These are phyloP conservation scores for Cenococcum geophilum DNA, from an alignment of 495 filamentous ascomycete species.

Conservation along the genomic window DNA sequence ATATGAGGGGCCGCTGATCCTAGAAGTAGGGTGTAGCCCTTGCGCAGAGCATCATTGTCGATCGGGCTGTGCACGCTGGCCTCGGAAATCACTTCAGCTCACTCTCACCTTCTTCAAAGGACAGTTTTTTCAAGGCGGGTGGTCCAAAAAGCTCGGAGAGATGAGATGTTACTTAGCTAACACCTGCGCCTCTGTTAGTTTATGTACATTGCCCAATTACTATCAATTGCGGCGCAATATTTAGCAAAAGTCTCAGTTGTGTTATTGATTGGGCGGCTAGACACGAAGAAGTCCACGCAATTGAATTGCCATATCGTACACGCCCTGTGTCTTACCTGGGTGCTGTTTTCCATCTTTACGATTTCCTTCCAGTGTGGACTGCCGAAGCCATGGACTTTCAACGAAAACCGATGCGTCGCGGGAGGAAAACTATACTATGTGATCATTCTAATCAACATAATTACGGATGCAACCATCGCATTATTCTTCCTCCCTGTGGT, in stretches of 20 bases:
- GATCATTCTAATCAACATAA: constrained; percentile 19
- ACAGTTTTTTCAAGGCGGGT: constrained; percentile 1
- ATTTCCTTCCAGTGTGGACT: constrained; percentile 22
- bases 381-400: constrained; percentile 16
- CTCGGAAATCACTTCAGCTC: constrained; percentile 12
- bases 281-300: neutral
- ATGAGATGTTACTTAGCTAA: too few species aligned
- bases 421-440: constrained; percentile 18
- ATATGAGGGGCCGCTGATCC: neutral
- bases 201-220: constrained; percentile 11
- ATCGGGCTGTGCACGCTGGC: constrained; percentile 10
- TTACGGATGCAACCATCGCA: constrained; percentile 16
- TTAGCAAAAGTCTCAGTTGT: constrained; percentile 17
- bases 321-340: constrained; percentile 3
- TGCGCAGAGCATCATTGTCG: constrained; percentile 3
- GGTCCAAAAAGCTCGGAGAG: neutral
- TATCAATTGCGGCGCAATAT: constrained; percentile 8
- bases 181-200: neutral
- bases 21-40: neutral
- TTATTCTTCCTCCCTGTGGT: constrained; percentile 14
- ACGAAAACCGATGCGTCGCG: constrained; percentile 9
- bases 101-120: constrained; percentile 3
- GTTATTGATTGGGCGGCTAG: constrained; percentile 14
- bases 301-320: constrained; percentile 3
- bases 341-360: constrained; percentile 15